Evolutionary conservation across 371 early-diverging fungal genomes (phyloP).

Genomic region (Lichtheimia hyalospora): DNA sequence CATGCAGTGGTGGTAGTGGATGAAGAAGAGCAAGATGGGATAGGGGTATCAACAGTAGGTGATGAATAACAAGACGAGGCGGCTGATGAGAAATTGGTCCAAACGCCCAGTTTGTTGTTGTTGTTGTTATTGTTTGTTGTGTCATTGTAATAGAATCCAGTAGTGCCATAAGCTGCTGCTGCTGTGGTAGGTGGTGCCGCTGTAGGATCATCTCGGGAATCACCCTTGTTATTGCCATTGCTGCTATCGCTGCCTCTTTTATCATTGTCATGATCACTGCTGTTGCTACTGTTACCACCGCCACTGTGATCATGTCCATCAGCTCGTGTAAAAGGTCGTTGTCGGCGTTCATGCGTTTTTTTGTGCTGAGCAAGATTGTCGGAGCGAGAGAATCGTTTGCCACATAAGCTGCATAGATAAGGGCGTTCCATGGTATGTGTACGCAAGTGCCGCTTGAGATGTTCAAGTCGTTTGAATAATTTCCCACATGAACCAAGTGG

Average conservation of each 20-base stretch:
- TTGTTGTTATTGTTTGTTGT: not conserved
- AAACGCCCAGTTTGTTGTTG: not conserved
- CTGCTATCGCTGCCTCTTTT: not conserved
- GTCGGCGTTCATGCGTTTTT: constrained; percentile 65
- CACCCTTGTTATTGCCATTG: not conserved
- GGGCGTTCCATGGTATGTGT: constrained; percentile 63
- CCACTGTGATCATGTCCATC: constrained; percentile 5
- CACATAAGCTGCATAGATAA: constrained; percentile 72
- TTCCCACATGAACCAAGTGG: constrained; percentile 57
- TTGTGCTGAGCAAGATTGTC: constrained; percentile 85
- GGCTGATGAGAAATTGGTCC: constrained; percentile 9
- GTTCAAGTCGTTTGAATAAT: constrained; percentile 80
- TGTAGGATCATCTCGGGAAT: no score
- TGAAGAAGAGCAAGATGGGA: constrained; percentile 10
- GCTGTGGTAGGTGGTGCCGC: no score
- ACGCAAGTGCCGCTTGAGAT: constrained; percentile 74
- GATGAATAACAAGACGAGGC: constrained; percentile 16
- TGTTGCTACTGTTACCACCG: constrained; percentile 4
- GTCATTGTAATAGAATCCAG: no score
- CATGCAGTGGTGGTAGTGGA: constrained; percentile 1
- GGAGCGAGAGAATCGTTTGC: constrained; percentile 79
- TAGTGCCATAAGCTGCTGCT: no score
- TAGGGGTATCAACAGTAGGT: constrained; percentile 1
- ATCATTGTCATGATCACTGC: not conserved
- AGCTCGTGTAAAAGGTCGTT: constrained; percentile 3